Conservation (phyloP, 805 yeast genomes). For the Yarrowia phangngaensis region DNA sequence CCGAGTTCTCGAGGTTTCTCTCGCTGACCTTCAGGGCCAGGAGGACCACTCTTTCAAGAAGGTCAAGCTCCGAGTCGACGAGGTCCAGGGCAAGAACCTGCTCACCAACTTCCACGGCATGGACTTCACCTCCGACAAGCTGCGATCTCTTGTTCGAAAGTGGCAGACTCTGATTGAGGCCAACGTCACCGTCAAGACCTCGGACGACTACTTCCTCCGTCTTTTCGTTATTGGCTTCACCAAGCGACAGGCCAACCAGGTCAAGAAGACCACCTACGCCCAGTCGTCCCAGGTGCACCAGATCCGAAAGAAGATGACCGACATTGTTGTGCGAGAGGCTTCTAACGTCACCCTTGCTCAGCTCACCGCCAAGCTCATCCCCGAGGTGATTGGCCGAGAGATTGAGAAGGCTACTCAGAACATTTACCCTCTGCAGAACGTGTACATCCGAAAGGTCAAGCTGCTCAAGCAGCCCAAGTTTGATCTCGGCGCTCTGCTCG, state of each 20-base stretch:
- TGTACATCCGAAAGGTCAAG: conserved; percentile 98
- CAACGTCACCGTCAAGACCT: conserved; percentile 95
- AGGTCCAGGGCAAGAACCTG: conserved; percentile 97
- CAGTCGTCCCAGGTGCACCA: conserved; percentile 96
- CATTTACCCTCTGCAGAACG: conserved; percentile 97
- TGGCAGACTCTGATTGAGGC: conserved; percentile 99
- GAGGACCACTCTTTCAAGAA: conserved; percentile 99
- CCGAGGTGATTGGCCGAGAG: conserved; percentile 98
- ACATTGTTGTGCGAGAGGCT: conserved; percentile 95
- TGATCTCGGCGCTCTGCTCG: conserved; percentile 92
- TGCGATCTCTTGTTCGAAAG: conserved; percentile 96
- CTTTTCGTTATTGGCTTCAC: conserved; percentile 97
- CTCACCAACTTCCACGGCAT: conserved; percentile 99
- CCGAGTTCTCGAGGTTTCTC: conserved; percentile 90
- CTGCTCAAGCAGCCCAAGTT: conserved; percentile 97
- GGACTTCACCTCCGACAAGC: conserved; percentile 96
- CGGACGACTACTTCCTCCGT: conserved; percentile 96
- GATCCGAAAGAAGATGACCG: conserved; percentile 93
- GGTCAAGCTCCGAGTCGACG: conserved; percentile 96
- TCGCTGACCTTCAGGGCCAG: conserved; percentile 97
- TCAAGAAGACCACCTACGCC: conserved; percentile 97
- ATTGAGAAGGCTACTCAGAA: conserved; percentile 93
- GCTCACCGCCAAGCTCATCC: conserved; percentile 94
- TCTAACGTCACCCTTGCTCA: conserved; percentile 92
- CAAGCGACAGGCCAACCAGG: conserved; percentile 94